Base-by-base conservation (phyloP, 164 flowering plant genomes). In the Macadamia integrifolia region DNA sequence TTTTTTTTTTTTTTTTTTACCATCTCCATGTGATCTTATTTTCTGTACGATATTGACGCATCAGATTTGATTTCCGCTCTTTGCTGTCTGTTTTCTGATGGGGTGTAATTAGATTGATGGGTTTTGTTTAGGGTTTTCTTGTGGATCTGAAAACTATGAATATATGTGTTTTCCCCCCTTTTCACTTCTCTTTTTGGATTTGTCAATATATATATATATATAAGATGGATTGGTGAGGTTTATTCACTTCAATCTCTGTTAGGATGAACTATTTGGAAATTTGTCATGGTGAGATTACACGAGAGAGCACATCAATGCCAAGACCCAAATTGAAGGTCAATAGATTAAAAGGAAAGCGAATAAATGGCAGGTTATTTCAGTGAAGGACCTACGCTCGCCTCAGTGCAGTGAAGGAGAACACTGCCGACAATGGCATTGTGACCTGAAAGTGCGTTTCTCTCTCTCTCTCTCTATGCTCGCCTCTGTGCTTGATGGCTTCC, bases 101-200 rank as follows among this genome's bases (percentile, higher is more conserved):
- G 40, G 1, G 40, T 18, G 30, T 23, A 11, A 28, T 30, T 28
- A 44, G 12, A n/a, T 48, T 67, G 46, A 28, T 43, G 69, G 74
- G 60, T 66, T 70, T 64, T 78, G 72, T 14, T 62, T 2, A 35
- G 76, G 71, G 72, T 69, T 75, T 78, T 53, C 56, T 66, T 56
- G 3, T 61, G 62, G 67, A 74, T 71, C 66, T 6, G 66, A 1
- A 14, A 18, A 28, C 15, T 15, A 1, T 68, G 50, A 1, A 18
- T 48, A 8, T 29, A 6, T 18, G 35, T 44, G 6, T 17, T 18
- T 58, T 58, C 6, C 10, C 11, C 13, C 6, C 2, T 6, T 53
- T 53, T 0, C 6, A 12, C 14, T 53, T 13, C 18, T 46, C 57
- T n/a, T 4, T 13, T 53, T 14, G n/a, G 15, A 3, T 35, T 35